Evolutionary conservation across 75 land plant genomes (phyloP).

Genomic region (Picea glauca): DNA sequence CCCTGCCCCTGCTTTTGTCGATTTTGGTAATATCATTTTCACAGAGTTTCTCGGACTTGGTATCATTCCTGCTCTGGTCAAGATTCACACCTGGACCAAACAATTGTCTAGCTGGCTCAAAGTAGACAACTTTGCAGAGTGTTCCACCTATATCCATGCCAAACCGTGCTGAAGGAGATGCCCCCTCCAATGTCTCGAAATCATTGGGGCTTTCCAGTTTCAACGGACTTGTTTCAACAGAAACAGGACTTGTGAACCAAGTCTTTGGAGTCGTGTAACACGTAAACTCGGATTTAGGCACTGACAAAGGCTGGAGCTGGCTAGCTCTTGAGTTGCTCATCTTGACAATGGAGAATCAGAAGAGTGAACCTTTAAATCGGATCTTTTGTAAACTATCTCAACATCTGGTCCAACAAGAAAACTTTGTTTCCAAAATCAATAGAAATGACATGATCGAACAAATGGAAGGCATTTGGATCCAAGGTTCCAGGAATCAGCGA

Average conservation of each 20-base stretch:
- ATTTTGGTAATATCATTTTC: background rate
- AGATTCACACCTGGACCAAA: background rate
- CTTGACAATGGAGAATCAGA: background rate
- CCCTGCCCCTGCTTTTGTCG: background rate
- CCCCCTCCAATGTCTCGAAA: slow-evolving; percentile 14
- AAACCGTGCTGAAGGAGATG: slow-evolving; percentile 31
- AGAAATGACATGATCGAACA: background rate
- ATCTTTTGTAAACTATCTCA: background rate
- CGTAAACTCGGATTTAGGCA: background rate
- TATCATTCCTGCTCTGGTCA: background rate
- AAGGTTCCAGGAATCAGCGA: background rate
- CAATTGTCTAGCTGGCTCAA: slow-evolving; percentile 17
- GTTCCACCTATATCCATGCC: slow-evolving; percentile 42
- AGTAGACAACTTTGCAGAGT: slow-evolving; percentile 39
- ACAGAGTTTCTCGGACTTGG: too few species aligned
- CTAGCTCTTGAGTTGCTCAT: slow-evolving; percentile 1
- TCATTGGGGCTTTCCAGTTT: background rate
- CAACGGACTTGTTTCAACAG: background rate
- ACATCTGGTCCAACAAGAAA: background rate
- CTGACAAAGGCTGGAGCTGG: background rate
- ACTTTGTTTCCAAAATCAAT: background rate
- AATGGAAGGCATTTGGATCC: background rate
- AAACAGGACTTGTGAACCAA: background rate
- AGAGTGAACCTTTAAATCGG: background rate
- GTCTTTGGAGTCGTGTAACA: background rate